These are phyloP conservation scores for Pseudophaeomoniella oleicola DNA, from an alignment of 2,329 filamentous ascomycete species.

Conservation along the genomic window DNA sequence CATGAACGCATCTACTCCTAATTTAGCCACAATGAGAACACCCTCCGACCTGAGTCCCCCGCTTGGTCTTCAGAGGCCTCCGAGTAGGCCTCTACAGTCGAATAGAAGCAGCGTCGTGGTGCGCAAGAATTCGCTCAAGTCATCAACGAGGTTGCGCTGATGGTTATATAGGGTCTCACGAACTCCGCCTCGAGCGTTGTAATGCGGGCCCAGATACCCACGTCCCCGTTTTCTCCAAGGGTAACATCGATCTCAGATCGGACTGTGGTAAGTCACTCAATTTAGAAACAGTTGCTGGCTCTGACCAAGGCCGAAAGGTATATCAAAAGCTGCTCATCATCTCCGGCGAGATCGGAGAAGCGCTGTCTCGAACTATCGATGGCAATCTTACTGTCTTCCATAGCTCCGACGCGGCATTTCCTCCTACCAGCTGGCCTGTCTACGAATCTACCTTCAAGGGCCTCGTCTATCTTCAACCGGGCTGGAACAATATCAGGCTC, in stretches of 20 bases:
- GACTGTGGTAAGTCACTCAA: conserved; percentile 56
- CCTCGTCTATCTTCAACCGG: conserved; percentile 76
- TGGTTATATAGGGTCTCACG: conserved; percentile 15
- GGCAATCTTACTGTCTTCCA: conserved; percentile 68
- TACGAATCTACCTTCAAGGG: conserved; percentile 83
- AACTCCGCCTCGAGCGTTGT: conserved; percentile 10
- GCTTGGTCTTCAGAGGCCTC: conserved; percentile 31
- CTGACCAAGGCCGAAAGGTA: conserved; percentile 40
- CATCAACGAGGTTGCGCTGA: too few relatives aligned
- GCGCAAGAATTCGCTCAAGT: too few relatives aligned
- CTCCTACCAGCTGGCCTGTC: conserved; percentile 73
- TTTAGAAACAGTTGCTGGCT: not conserved
- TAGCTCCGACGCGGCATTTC: conserved; percentile 55
- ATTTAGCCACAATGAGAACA: conserved; percentile 36
- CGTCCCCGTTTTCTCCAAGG: conserved; percentile 67
- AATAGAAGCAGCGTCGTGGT: conserved; percentile 29
- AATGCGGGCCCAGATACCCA: conserved; percentile 39
- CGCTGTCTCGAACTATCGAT: conserved; percentile 52
- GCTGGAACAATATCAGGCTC: conserved; percentile 74
- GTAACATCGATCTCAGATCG: conserved; percentile 68
- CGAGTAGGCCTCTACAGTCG: conserved; percentile 21
- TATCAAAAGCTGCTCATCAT: conserved; percentile 82
- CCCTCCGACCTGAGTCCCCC: conserved; percentile 32
- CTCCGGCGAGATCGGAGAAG: conserved; percentile 66
- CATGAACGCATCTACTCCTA: conserved; percentile 50